Evolutionary conservation across 2,329 filamentous ascomycete genomes (phyloP).

Genomic region (Ceratocystis destructans): DNA sequence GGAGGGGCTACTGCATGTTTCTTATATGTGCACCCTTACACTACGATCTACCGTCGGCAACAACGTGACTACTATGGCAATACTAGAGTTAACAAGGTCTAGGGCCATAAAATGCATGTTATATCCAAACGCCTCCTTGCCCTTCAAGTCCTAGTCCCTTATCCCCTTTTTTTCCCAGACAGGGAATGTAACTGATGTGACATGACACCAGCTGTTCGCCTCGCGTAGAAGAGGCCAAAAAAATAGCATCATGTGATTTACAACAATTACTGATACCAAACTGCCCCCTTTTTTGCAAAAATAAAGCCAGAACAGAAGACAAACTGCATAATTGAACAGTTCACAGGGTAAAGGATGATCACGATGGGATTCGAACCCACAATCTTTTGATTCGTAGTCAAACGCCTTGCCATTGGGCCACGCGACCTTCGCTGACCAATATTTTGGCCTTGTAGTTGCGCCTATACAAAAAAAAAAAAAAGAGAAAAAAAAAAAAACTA

Average conservation of each 20-base stretch:
- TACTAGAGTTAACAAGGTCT: neutral
- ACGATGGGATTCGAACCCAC: no score
- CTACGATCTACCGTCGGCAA: neutral
- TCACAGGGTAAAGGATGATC: no score
- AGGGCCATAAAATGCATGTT: no score
- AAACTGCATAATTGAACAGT: neutral
- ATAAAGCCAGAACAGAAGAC: neutral
- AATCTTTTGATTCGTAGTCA: no score
- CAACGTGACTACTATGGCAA: neutral
- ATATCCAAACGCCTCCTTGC: neutral
- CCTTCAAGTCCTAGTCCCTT: neutral
- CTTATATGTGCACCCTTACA: neutral
- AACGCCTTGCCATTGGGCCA: no score
- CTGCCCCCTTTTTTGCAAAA: neutral
- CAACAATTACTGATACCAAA: neutral
- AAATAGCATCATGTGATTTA: neutral
- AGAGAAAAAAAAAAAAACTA: constrained; percentile 2
- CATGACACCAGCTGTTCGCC: neutral
- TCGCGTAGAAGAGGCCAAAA: neutral
- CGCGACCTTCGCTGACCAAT: neutral
- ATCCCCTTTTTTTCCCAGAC: neutral
- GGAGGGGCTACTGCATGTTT: neutral
- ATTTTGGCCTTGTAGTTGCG: neutral
- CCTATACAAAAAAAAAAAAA: neutral
- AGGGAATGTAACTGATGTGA: neutral